Evolutionary conservation across 2,329 filamentous ascomycete genomes (phyloP).

Genomic region (Cyphellophora europaea): DNA sequence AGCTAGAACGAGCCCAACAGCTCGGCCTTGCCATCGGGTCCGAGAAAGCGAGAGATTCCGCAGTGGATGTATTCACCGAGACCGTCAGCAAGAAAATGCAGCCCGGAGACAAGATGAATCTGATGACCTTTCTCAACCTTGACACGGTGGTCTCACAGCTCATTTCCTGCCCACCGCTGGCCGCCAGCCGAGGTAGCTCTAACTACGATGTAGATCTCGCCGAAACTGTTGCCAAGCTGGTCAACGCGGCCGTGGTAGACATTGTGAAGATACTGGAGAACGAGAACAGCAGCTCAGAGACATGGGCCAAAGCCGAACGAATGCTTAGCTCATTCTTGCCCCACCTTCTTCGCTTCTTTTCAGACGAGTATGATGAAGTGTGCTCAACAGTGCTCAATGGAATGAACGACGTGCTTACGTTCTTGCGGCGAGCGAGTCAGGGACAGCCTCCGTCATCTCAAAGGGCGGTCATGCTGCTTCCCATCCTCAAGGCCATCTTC

Average conservation of each 20-base stretch:
- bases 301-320: constrained; percentile 66
- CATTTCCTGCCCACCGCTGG: constrained; percentile 69
- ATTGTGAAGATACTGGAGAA: constrained; percentile 80
- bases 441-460: constrained; percentile 57
- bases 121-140: constrained; percentile 86
- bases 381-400: constrained; percentile 93
- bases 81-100: constrained; percentile 99
- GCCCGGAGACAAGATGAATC: constrained; percentile 79
- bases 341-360: constrained; percentile 84
- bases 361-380: constrained; percentile 95
- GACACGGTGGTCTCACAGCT: constrained; percentile 78
- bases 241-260: constrained; percentile 82
- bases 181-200: constrained; percentile 67
- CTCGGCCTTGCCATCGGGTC: constrained; percentile 55
- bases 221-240: constrained; percentile 88
- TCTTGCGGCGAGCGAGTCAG: constrained; percentile 68
- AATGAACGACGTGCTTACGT: constrained; percentile 82
- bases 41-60: constrained; percentile 79
- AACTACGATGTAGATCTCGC: constrained; percentile 93
- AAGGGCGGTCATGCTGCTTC: constrained; percentile 73
- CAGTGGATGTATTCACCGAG: constrained; percentile 90
- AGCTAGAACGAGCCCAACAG: constrained; percentile 67
- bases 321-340: constrained; percentile 77
- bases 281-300: constrained; percentile 48
- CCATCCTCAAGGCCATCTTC: constrained; percentile 85